A percentile compares a stretch with the other conserved stretches of the same genome.
Evolutionary conservation across 139 green algal genomes (phyloP).

Genomic region (Astrephomene gubernaculifera): DNA sequence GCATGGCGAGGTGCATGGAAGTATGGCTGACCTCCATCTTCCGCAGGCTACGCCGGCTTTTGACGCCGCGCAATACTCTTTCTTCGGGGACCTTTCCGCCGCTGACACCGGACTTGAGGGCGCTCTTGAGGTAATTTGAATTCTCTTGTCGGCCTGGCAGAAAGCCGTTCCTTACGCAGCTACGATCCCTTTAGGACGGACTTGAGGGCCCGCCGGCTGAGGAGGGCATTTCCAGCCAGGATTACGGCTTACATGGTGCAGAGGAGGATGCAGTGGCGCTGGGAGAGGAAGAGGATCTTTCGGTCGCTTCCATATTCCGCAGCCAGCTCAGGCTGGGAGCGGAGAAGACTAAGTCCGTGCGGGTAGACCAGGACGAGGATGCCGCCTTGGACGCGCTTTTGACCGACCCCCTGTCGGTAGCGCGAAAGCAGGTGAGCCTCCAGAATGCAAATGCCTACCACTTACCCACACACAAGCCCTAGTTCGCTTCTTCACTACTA

Average conservation of each 20-base stretch:
- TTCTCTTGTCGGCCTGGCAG: neutral
- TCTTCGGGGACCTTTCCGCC: constrained; percentile 74
- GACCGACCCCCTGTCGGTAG: constrained; percentile 9
- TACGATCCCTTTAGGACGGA: constrained; percentile 66
- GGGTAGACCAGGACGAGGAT: constrained; percentile 23
- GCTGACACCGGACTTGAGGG: constrained; percentile 54
- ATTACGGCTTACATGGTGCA: constrained; percentile 52
- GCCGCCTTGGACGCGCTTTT: constrained; percentile 8
- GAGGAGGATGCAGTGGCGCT: constrained; percentile 51
- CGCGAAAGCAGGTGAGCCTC: constrained; percentile 15
- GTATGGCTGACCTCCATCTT: neutral
- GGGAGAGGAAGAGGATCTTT: constrained; percentile 61
- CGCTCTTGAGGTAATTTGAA: constrained; percentile 50
- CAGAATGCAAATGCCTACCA: no score
- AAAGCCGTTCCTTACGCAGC: no score
- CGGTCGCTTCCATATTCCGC: constrained; percentile 72
- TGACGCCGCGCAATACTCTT: constrained; percentile 71
- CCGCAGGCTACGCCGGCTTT: constrained; percentile 41
- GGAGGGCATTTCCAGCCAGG: constrained; percentile 29
- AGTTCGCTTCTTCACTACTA: no score
- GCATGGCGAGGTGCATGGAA: neutral
- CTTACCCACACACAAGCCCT: no score
- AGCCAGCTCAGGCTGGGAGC: constrained; percentile 25
- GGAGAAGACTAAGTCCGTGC: neutral
- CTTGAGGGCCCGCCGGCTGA: constrained; percentile 80